These are phyloP conservation scores for Erodium trifolium DNA, from an alignment of 441 rosid species.

Conservation along the genomic window DNA sequence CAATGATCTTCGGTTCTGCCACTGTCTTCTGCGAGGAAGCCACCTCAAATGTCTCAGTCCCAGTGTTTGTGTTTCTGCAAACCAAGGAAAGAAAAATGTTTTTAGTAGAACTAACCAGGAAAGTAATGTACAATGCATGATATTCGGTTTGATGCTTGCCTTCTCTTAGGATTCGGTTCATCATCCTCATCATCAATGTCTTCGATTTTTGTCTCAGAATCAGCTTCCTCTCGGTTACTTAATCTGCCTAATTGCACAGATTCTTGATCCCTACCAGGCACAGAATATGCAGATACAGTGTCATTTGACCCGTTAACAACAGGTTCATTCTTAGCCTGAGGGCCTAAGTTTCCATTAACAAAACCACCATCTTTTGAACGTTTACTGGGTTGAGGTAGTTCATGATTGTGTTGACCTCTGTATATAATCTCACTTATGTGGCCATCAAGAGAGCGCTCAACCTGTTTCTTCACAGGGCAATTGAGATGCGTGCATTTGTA, in stretches of 20 bases:
- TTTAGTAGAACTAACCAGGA: not conserved
- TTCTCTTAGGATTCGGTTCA: slow-evolving; percentile 66
- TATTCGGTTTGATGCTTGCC: slow-evolving; percentile 24
- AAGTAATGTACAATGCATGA: not conserved
- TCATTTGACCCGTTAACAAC: slow-evolving; percentile 22
- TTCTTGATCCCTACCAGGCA: slow-evolving; percentile 29
- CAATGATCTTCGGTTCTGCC: slow-evolving; percentile 68
- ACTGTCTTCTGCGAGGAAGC: slow-evolving; percentile 72
- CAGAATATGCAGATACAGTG: slow-evolving; percentile 24
- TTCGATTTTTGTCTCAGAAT: slow-evolving; percentile 42
- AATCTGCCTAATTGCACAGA: slow-evolving; percentile 35
- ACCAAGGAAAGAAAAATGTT: slow-evolving; percentile 1
- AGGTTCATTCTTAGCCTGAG: not conserved
- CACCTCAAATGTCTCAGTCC: slow-evolving; percentile 57
- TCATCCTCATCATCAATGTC: slow-evolving; percentile 52
- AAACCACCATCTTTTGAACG: slow-evolving; percentile 42
- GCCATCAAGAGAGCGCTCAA: slow-evolving; percentile 64
- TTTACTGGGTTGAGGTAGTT: slow-evolving; percentile 48
- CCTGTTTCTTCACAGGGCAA: slow-evolving; percentile 67
- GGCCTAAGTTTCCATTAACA: slow-evolving; percentile 24
- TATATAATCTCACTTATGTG: slow-evolving; percentile 65
- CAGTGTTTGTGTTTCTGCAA: slow-evolving; percentile 36
- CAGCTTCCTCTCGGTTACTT: slow-evolving; percentile 46
- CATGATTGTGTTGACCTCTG: slow-evolving; percentile 60
- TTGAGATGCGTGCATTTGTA: slow-evolving; percentile 39